Conservation (phyloP, 78 protist species). For the Dictyostelium purpureum region DNA sequence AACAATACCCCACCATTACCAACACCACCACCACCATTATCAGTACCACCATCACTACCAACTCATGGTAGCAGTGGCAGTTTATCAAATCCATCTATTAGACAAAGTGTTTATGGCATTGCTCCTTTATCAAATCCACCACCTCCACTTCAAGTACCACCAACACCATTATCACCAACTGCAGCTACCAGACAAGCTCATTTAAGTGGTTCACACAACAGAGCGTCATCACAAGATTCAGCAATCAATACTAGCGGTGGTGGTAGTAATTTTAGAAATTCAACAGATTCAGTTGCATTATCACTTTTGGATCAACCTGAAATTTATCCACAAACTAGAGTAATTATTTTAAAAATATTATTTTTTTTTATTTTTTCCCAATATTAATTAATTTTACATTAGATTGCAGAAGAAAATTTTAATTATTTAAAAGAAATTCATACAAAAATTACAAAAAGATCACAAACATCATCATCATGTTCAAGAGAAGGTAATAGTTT, state of each 20-base stretch:
- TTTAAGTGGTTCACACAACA: neutral
- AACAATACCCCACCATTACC: neutral
- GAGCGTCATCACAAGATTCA: slow-evolving; percentile 7
- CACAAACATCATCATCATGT: slow-evolving; percentile 40
- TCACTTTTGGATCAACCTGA: slow-evolving; percentile 30
- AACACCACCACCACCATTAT: neutral
- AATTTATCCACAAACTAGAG: slow-evolving; percentile 62
- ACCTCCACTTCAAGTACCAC: neutral
- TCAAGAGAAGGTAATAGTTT: slow-evolving; percentile 72
- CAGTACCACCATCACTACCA: neutral
- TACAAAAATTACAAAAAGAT: slow-evolving; percentile 48
- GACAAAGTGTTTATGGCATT: neutral
- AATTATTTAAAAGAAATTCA: slow-evolving; percentile 69
- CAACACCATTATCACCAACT: neutral
- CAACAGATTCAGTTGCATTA: slow-evolving; percentile 11
- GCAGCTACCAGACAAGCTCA: neutral
- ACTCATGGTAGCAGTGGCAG: neutral
- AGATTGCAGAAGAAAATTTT: slow-evolving; percentile 75
- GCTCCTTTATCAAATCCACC: neutral
- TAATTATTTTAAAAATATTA: neutral
- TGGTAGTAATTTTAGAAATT: neutral
- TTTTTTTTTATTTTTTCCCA: neutral
- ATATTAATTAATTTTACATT: neutral
- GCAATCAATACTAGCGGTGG: neutral
- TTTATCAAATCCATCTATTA: neutral